Base-by-base conservation (phyloP, 2,329 filamentous ascomycete species). In the Colletotrichum eremochloae region DNA sequence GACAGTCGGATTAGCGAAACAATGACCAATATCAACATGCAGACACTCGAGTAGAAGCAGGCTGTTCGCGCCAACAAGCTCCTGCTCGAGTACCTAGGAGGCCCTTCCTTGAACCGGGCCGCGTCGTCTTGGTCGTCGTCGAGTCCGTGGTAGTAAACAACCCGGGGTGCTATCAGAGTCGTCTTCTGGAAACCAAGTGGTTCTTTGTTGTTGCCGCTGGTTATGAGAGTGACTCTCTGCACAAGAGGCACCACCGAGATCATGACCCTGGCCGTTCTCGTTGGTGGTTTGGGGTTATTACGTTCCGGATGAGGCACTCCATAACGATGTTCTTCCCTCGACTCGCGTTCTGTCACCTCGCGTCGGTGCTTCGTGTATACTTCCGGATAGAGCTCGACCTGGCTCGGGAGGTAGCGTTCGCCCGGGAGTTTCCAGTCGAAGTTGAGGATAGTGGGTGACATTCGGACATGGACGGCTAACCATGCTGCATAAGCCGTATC, bases 401-500 rank as follows among this genome's bases (percentile, higher is more conserved):
- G 75, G 3, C 71, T 58, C 50, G 75, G 63, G 0, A 73, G 55
- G 53, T 77, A 76, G 14, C 60, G 70, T 1, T 81, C 77, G 18
- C 79, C 81, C 2, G 80, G 81, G 9, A 44, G 61, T 11, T 68
- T 67, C 81, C 81, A 82, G 38, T 77, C 75, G 14, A 74, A 72
- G 1, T 44, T 52, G 1, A 72, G 66, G 12, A 79, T 50, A 38
- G 80, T 74, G 2, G 75, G 72, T 4, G 77, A 79, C 9, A 76
- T 63, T 2, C 77, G 77, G 24, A 76, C 76, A 7, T 75, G 75
- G 9, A 81, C 70, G n/a, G 75, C 77, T 38, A 81, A 57, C 79
- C 79, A 81, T 2, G 76, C 79, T 0, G 80, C 78, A 29, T 79
- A 76, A 0, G 80, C 76, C 60, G 80, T 73, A 31, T 80, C 67